Base-by-base conservation (phyloP, 495 filamentous ascomycete species). In the Xylaria telfairii region DNA sequence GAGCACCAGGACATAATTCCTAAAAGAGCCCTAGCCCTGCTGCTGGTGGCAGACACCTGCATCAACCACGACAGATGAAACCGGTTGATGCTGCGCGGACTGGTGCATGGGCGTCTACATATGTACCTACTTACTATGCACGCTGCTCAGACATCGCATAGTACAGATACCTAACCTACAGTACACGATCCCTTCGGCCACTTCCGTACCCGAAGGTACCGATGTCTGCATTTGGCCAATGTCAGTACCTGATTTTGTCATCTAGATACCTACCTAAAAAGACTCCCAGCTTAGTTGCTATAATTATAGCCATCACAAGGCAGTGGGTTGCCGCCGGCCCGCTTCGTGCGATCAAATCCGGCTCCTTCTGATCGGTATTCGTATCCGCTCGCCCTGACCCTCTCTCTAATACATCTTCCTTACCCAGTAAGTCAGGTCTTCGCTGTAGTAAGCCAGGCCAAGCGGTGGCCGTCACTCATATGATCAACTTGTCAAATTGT, bases 261-360 rank as follows among this genome's bases (percentile, higher is more conserved):
- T 53, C 10, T 5, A 32, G 56, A 37, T 37, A 59, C 56, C 0
- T 30, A 59, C 56, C 0, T 30, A 37, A 12, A 21, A 8, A 37
- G 32, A 34, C 56, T 59, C 30, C 6, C 8, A n/a, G n/a, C 4
- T 21, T 13, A n/a, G n/a, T 9, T 21, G n/a, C 32, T 65, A 65
- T 65, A 65, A 26, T 51, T 65, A 51, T 64, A 39, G 64, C 24
- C 47, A 54, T 42, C 13, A 65, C 19, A 51, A 24, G 28, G 46
- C 47, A 54, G 19, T 28, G 51, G 21, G n/a, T 32, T 67, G 39
- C 53, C 51, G 65, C 39, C 65, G 65, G 65, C 42, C 66, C 66
- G 65, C 53, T 44, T 56, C 26, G 61, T 47, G 32, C 63, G 65
- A 57, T 8, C 32, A 57, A 42, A 42, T 7, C 39, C 15, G 51